Base-by-base conservation (phyloP, 805 yeast species). In the Wickerhamomyces ciferrii region DNA sequence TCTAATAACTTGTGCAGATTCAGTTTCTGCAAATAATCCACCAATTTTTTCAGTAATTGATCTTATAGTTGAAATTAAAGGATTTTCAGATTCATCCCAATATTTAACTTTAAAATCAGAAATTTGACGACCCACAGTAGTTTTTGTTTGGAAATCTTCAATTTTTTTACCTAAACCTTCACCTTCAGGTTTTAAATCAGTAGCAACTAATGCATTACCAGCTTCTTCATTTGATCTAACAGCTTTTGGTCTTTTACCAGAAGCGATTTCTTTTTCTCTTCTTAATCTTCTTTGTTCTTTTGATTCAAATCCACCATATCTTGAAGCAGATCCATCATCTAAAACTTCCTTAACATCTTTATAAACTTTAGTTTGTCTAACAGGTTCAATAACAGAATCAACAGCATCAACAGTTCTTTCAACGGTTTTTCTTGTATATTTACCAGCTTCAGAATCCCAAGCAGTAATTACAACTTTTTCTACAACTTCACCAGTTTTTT, bases 21-120 rank as follows among this genome's bases (percentile, higher is more conserved):
- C 99, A 34, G 98, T 94, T 70, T 94, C 99, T 37, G 94, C 94
- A 60, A 91, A 82, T 25, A 62, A 44, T 6, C 96, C 89, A 43
- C 94, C 84, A 47, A 94, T 70, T 61, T 88, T 86, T 61, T 84
- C 88, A 37, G 86, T 62, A 21, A 94, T 70, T 19, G 92, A 86
- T 70, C 99, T 81, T 45, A 94, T 68, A 37, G 85, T 68, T 11
- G 91, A 79, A 50, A 94, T 78, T 58, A 94, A 72, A 9, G 97
- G 97, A 66, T 94, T 94, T 58, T 92, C 98, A 45, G 90, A 82
- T 67, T 92, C 98, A 57, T 92, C 96, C 89, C 91, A 86, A 45
- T 72, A 65, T 61, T 77, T 83, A 50, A 78, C 78, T 62, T 80
- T 83, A 55, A 87, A 61, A 41, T 76, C 75, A 31, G 80, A 75